These are phyloP conservation scores for Ensete glaucum DNA, from an alignment of 176 grass and related monocot genomes.

Conservation along the genomic window DNA sequence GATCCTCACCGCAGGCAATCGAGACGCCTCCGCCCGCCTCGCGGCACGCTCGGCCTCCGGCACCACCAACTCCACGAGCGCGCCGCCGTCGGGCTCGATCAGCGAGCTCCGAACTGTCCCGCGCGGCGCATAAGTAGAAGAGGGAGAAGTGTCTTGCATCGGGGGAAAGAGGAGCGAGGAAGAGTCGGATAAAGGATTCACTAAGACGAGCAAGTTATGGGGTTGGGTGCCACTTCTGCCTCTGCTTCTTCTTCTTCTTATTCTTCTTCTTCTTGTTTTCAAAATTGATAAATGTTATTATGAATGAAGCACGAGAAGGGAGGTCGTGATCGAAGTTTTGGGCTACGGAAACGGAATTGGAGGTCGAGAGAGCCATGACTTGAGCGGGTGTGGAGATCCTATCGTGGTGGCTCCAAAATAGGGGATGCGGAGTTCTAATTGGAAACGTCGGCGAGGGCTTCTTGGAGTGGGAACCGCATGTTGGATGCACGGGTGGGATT, in stretches of 20 bases:
- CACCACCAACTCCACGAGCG: conserved; percentile 46
- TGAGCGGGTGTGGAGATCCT: neutral
- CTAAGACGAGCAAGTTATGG: neutral
- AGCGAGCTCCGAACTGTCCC: conserved; percentile 43
- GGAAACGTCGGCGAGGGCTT: neutral
- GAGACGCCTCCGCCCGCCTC: conserved; percentile 38
- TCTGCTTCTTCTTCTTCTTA: neutral
- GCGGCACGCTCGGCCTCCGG: conserved; percentile 18
- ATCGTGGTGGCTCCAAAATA: neutral
- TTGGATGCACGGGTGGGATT: neutral
- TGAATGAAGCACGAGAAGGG: neutral
- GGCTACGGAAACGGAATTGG: neutral
- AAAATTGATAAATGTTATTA: no score
- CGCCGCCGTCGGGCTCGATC: conserved; percentile 91
- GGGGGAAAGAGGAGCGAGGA: neutral
- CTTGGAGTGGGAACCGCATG: neutral
- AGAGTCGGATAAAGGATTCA: neutral
- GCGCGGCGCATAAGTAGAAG: neutral
- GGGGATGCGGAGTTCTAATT: neutral
- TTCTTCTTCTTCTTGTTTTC: neutral
- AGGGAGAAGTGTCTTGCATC: neutral
- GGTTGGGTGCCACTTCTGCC: neutral
- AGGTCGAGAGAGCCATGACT: neutral
- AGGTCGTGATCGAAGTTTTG: neutral
- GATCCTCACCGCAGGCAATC: conserved; percentile 35